Base-by-base conservation (phyloP, 2,329 filamentous ascomycete species). In the Daldinia sp. region DNA sequence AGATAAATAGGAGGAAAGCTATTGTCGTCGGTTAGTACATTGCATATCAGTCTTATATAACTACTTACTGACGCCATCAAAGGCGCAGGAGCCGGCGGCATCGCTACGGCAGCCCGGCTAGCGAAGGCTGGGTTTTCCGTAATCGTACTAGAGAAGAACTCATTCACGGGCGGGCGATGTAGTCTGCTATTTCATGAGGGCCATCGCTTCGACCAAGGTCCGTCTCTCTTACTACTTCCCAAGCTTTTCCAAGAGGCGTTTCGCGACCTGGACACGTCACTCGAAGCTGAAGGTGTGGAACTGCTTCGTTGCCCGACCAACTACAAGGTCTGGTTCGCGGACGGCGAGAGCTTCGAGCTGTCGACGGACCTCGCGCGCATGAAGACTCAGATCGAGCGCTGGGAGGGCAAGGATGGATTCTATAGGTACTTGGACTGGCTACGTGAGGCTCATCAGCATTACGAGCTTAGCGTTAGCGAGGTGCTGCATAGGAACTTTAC, bases 131-230 rank as follows among this genome's bases (percentile, higher is more conserved):
- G 90, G 35, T 87, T 89, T 74, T 75, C 82, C 30, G 90, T 93
- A n/a, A 92, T 89, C 0, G 87, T 93, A 1, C 77, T 93, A n/a
- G 90, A 93, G 76, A 92, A 92, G 80, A 92, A 93, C 72, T 78
- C 79, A 58, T 91, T 90, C 73, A 88, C 87, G 0, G 90, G 90
- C 45, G 90, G 90, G 3, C 81, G 90, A 56, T 93, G 90, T 76
- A 90, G 86, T 43, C 77, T 92, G 23, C 82, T 92, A 34, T 78
- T 85, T 53, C 78, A 85, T 61, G 77, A 85, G 48, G 87, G 85
- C 56, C 87, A 87, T 74, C 86, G 90, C 59, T 93, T 93, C 78
- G 90, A 93, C 72, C 90, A 92, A 79, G 90, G 90, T 0, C 90
- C 90, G 0, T 92, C 89, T 0, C 83, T 93, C 3, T 83, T 93